Base-by-base conservation (phyloP, 371 early-diverging fungal species). In the Mucor irregularis region DNA sequence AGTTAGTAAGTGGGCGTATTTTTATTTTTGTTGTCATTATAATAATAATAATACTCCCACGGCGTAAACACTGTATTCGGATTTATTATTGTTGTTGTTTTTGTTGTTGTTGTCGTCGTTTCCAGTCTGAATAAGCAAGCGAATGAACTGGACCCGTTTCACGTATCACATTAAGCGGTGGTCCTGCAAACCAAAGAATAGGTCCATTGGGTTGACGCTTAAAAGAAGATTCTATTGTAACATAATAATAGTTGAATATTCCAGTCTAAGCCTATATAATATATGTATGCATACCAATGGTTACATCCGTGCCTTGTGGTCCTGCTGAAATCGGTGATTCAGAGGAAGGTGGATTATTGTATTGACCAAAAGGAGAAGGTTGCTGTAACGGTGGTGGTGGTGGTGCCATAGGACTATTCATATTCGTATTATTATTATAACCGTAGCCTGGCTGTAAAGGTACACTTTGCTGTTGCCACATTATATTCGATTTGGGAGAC, bases 131-230 rank as follows among this genome's bases (percentile, higher is more conserved):
- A 56, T 76, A 76, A 28, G 56, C 57, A 10, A 66, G 13, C n/a
- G 71, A 71, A 44, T 74, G 71, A 16, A 60, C 37, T 25, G 69
- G 65, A 37, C 46, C 53, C 13, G 34, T 45, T 19, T 58, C 35
- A n/a, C 60, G 58, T 39, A 46, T 53, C 38, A 67, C 54, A 49
- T 72, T 67, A 2, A 64, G 37, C 5, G 76, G 73, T 34, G 76
- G 76, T 1, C 66, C 73, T 9, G 76, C 70, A 56, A 70, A 76
- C 76, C 76, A 76, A 14, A 72, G 49, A 7, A 75, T 44, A 44
- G 69, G 73, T 16, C 65, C 65, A 26, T 73, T 68, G 3, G 40
- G 5, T 43, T 69, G 59, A 29, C 73, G 64, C 52, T 66, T 66
- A 42, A 62, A 67, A 19, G 50, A 47, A 28, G 58, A 43, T n/a